phyloP scores from a whole-genome alignment of 1,284 basidiomycete species.

The Ganoderma sinense region DNA sequence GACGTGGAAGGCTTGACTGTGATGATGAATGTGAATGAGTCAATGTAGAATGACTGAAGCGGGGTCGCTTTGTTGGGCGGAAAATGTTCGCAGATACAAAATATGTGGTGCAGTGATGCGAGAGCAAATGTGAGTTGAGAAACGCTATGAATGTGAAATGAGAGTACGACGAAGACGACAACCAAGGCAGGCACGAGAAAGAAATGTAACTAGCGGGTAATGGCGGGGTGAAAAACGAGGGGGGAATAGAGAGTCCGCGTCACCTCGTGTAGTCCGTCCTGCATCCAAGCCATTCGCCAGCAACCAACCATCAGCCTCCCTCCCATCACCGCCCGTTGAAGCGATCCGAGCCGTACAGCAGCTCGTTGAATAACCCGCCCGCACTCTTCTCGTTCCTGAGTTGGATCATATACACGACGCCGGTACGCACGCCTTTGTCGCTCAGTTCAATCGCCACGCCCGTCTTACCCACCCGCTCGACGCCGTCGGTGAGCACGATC shows the following conservation, averaged over 20 bases:
- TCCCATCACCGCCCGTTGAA: slow-evolving; percentile 14
- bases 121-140: slow-evolving; percentile 9
- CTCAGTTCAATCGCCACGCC: slow-evolving; percentile 97
- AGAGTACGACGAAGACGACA: slow-evolving; percentile 1
- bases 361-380: slow-evolving; percentile 84
- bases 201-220: slow-evolving; percentile 2
- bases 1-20: slow-evolving; percentile 9
- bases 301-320: neutral
- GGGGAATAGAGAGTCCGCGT: slow-evolving; percentile 17
- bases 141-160: slow-evolving; percentile 1
- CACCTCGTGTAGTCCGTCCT: slow-evolving; percentile 21
- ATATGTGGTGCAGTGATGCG: slow-evolving; percentile 19
- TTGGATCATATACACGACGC: slow-evolving; percentile 98
- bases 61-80: slow-evolving; percentile 15
- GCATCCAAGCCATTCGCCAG: neutral
- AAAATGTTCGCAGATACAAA: neutral
- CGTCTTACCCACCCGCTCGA: slow-evolving; percentile 97
- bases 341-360: slow-evolving; percentile 86
- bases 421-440: slow-evolving; percentile 90
- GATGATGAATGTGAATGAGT: slow-evolving; percentile 12
- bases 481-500: slow-evolving; percentile 94
- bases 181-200: neutral
- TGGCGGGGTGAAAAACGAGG: slow-evolving; percentile 2
- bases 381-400: slow-evolving; percentile 90
- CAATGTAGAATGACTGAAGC: neutral